Base-by-base conservation (phyloP, 2,329 filamentous ascomycete genomes). In the Chaetomiaceae sp. region DNA sequence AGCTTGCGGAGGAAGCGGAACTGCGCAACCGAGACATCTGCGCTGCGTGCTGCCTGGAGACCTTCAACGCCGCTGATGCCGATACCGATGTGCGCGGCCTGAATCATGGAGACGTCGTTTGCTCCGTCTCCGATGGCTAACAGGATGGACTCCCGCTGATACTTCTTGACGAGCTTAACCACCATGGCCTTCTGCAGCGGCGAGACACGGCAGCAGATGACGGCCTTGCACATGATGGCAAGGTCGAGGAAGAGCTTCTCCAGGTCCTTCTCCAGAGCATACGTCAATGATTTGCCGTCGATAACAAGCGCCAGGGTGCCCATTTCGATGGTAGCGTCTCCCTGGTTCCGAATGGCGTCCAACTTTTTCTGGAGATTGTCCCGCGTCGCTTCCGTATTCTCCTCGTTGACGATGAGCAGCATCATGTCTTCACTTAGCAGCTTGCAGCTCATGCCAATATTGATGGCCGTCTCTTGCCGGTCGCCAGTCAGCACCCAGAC, bases 101-200 rank as follows among this genome's bases (percentile, higher is more conserved):
- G 93, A 45, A 98, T 98, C 93, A 98, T 98, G 15, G 91, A 96
- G n/a, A 98, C 93, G 61, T 98, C 93, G 68, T 98, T 98, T 38
- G 93, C 93, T 55, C 93, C 93, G 60, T 98, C 93, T 56, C 93
- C 93, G 64, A 98, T 96, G 42, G 93, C 93, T 41, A 98, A 80
- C 43, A 96, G 81, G 56, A 98, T 89, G 11, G 88, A 81, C 63
- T 96, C 87, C 56, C 93, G 79, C 64, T 95, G 88, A 56, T 80
- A 79, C 56, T 89, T 88, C 69, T 97, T 98, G 62, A 98, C 93
- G 55, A 97, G 80, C 72, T 98, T 98, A 57, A 98, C 93, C 18
- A 98, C 93, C 52, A 98, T 74, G 14, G 93, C 94, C 68, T 98
- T 98, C 61, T 98, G 93, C 38, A 98, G 75, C 3, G 93, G 93